These are phyloP conservation scores for Besnoitia besnoiti DNA, from an alignment of 169 alveolate genomes.

Conservation along the genomic window DNA sequence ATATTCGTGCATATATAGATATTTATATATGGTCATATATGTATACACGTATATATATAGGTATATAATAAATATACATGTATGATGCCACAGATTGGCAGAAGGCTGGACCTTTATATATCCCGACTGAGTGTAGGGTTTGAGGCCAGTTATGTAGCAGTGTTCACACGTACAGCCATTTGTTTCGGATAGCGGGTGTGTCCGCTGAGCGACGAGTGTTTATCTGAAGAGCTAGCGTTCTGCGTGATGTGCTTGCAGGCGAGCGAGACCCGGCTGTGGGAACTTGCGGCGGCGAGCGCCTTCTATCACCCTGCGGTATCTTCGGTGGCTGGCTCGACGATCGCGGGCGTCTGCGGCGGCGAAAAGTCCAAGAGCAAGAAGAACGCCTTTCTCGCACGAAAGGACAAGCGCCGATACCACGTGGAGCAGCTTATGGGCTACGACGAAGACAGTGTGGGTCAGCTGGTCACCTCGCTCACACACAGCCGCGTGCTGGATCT, in stretches of 20 bases:
- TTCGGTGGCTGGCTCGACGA: neutral
- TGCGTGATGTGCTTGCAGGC: neutral
- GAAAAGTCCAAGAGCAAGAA: neutral
- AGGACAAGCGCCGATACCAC: neutral
- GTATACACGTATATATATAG: too few species aligned
- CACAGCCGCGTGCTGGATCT: slow-evolving; percentile 25
- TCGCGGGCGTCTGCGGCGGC: neutral
- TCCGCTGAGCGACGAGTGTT: too few species aligned
- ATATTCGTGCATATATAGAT: neutral
- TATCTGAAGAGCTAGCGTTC: neutral
- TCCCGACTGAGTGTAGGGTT: too few species aligned
- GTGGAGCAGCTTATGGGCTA: neutral
- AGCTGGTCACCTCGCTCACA: neutral
- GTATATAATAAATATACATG: too few species aligned
- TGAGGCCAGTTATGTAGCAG: too few species aligned
- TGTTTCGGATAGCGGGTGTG: too few species aligned
- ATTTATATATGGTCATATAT: neutral
- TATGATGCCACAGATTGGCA: too few species aligned
- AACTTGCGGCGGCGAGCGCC: neutral
- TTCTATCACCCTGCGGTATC: slow-evolving; percentile 12
- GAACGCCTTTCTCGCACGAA: too few species aligned
- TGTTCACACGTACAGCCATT: too few species aligned
- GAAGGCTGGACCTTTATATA: too few species aligned
- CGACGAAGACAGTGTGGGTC: neutral
- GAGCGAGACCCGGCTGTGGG: neutral